Conservation (phyloP, 2,329 filamentous ascomycete species). For the Sarocladium kiliense region DNA sequence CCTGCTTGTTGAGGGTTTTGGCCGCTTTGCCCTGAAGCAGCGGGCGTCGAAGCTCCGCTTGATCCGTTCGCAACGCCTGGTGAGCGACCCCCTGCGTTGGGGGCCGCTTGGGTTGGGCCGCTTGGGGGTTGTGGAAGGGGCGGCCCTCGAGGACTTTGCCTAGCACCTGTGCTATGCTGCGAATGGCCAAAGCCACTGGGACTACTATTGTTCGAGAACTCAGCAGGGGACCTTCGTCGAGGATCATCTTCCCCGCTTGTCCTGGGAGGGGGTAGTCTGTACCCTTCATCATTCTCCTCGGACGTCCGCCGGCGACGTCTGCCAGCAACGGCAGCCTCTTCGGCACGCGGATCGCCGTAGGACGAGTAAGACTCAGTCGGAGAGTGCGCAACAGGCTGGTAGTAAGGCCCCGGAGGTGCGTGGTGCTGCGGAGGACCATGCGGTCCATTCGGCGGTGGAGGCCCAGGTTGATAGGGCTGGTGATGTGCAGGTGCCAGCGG, state of each 20-base stretch:
- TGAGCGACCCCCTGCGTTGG: conserved; percentile 26
- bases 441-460: conserved; percentile 7
- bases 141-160: conserved; percentile 34
- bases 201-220: conserved; percentile 42
- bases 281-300: conserved; percentile 34
- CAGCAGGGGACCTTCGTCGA: conserved; percentile 45
- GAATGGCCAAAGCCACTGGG: conserved; percentile 35
- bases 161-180: conserved; percentile 18
- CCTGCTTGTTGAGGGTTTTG: neutral
- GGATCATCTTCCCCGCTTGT: conserved; percentile 41
- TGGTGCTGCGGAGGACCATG: conserved; percentile 16
- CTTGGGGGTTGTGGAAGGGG: conserved; percentile 27
- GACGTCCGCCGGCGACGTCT: conserved; percentile 31
- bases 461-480: conserved; percentile 15
- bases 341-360: conserved; percentile 28
- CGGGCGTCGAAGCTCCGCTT: conserved; percentile 30
- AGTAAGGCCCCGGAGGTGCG: conserved; percentile 33
- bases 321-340: conserved; percentile 24
- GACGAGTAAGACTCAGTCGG: conserved; percentile 38
- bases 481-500: conserved; percentile 35
- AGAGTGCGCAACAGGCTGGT: conserved; percentile 32
- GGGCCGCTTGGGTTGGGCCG: conserved; percentile 11
- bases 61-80: conserved; percentile 30
- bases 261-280: conserved; percentile 40
- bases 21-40: conserved; percentile 17